Percentiles rank a stretch among this genome's conserved stretches.
Conservation (phyloP, 331 rosid genomes). For the Rosa hybrid region DNA sequence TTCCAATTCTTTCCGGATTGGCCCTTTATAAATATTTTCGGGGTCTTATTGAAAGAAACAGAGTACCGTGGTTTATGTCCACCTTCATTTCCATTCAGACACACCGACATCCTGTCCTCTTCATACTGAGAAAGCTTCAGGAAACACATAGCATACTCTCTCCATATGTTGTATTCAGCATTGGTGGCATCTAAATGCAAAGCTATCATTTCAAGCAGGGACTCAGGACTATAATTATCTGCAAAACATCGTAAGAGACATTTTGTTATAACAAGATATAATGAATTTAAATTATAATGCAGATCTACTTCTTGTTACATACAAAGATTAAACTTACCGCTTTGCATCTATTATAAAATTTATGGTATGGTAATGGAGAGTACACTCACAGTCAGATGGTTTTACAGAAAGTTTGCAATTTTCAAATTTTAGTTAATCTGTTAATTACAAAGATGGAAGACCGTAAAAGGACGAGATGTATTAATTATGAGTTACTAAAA, state of each 20-base stretch:
- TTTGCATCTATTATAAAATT: background rate
- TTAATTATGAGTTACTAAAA: background rate
- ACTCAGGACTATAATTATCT: slow-evolving; percentile 63
- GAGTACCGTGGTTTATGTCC: slow-evolving; percentile 17
- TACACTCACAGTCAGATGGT: background rate
- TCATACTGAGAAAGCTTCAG: slow-evolving; percentile 43
- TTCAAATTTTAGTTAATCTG: background rate
- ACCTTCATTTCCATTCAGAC: slow-evolving; percentile 30
- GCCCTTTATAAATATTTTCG: slow-evolving; percentile 49
- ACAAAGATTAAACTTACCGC: background rate
- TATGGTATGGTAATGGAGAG: background rate
- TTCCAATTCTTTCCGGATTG: slow-evolving; percentile 61
- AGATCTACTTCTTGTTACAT: background rate
- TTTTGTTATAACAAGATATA: background rate
- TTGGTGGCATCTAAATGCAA: slow-evolving; percentile 71
- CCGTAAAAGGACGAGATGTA: background rate
- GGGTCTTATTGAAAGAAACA: slow-evolving; percentile 36
- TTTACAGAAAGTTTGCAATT: background rate
- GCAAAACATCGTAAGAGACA: slow-evolving; percentile 6
- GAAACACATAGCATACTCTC: slow-evolving; percentile 64
- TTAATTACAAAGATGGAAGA: background rate
- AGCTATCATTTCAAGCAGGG: slow-evolving; percentile 71
- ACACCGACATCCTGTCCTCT: slow-evolving; percentile 60
- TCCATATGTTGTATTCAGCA: slow-evolving; percentile 67
- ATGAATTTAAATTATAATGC: slow-evolving; percentile 2